Percentiles rank a stretch among this genome's conserved stretches.
phyloP scores from a whole-genome alignment of 805 yeast genomes.

The Saccharomycopsis fibuligera region DNA sequence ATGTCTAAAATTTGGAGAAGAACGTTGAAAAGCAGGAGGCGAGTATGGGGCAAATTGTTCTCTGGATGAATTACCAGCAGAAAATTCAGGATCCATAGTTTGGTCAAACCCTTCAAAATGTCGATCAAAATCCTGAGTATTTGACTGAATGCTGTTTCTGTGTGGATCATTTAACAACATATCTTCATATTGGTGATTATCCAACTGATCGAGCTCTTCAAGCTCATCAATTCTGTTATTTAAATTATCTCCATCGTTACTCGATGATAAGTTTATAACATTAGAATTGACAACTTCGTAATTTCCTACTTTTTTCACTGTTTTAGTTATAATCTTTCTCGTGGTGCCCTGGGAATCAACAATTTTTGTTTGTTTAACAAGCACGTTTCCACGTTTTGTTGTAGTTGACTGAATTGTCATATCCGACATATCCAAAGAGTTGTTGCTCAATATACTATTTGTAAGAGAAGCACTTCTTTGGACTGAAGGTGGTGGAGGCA shows the following conservation, averaged over 20 bases:
- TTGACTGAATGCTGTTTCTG: background rate
- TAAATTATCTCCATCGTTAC: background rate
- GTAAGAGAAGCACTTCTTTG: slow-evolving; percentile 10
- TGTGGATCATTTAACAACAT: background rate
- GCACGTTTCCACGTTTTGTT: slow-evolving; percentile 13
- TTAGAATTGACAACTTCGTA: slow-evolving; percentile 21
- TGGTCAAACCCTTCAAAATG: slow-evolving; percentile 20
- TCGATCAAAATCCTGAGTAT: background rate
- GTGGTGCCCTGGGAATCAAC: slow-evolving; percentile 19
- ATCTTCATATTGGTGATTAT: slow-evolving; percentile 12
- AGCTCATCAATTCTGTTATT: slow-evolving; percentile 11
- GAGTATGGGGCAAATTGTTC: no score
- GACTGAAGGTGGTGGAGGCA: slow-evolving; percentile 9
- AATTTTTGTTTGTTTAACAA: slow-evolving; percentile 16
- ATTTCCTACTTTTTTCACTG: slow-evolving; percentile 17
- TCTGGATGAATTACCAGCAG: no score
- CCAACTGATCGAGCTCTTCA: slow-evolving; percentile 15
- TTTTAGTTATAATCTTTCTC: slow-evolving; percentile 13
- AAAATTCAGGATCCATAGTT: slow-evolving; percentile 1
- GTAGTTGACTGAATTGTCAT: slow-evolving; percentile 21
- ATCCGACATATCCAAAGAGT: slow-evolving; percentile 13
- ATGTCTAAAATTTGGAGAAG: no score
- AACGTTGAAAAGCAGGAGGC: no score
- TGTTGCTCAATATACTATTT: slow-evolving; percentile 13
- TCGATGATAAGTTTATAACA: slow-evolving; percentile 14